Base-by-base conservation (phyloP, 768 basidiomycete species). In the Ramaria sp. region DNA sequence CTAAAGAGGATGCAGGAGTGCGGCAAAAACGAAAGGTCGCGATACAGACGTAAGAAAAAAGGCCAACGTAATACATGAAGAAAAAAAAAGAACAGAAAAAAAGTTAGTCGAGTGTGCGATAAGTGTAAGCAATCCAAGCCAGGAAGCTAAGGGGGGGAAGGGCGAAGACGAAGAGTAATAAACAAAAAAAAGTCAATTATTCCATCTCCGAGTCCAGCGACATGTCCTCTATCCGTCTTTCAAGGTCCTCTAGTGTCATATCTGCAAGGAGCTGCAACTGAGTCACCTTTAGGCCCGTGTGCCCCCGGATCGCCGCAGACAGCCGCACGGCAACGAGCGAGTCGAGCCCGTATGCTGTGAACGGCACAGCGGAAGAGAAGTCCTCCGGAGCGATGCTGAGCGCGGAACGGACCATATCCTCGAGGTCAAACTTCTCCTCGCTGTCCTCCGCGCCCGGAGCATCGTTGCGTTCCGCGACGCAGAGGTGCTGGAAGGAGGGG, bases 301-400 rank as follows among this genome's bases (percentile, higher is more conserved):
- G 24, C 11, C 46, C n/a, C n/a, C 55, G 46, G 39, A 75, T 66
- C 1, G 66, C 65, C 51, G 65, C 66, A 4, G 73, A 70, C 11
- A 74, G 60, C n/a, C 67, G 66, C 5, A 69, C 69, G 13, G 74
- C 74, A 10, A 70, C 66, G 6, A 75, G 66, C 1, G 74, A 75
- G 59, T 75, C 74, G 17, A 75, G 63, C 9, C 75, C 75, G 42
- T 75, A 75, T 1, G 70, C 64, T 0, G 72, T 73, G 48, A 76
- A 64, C 1, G 75, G 74, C 6, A 72, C 67, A 12, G 73, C 68
- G 0, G 61, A 51, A 6, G 66, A 66, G 47, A 76, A 69, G 34
- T 74, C 72, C 19, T 68, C 64, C 19, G 57, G 58, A 1, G 68
- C 55, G 22, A 75, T 59, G 47, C 70, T 70, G n/a, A 73, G 60